Evolutionary conservation across 2,329 filamentous ascomycete species (phyloP).

Genomic region (Akanthomyces uredinophilus): DNA sequence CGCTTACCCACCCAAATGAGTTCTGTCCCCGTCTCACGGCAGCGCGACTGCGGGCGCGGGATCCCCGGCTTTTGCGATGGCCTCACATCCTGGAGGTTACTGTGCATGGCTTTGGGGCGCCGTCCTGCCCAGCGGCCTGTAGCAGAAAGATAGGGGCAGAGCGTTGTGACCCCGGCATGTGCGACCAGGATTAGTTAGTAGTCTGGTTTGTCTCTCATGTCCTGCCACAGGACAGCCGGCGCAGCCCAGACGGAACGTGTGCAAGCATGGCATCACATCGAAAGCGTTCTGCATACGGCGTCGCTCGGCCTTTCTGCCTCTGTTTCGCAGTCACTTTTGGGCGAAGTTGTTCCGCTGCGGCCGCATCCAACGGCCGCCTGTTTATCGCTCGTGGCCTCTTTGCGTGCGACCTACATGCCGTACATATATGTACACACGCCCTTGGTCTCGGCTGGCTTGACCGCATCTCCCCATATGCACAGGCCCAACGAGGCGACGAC

Average conservation of each 20-base stretch:
- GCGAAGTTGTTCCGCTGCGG: neutral
- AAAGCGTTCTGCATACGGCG: neutral
- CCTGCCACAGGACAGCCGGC: neutral
- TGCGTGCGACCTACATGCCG: conserved; percentile 1
- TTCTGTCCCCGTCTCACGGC: neutral
- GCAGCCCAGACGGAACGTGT: neutral
- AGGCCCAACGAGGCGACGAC: neutral
- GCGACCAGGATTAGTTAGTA: conserved; percentile 6
- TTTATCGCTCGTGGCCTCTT: neutral
- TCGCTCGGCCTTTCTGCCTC: neutral
- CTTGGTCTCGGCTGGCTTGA: conserved; percentile 8
- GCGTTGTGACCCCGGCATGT: conserved; percentile 1
- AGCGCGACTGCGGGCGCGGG: neutral
- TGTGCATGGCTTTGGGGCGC: neutral
- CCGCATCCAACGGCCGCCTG: conserved; percentile 1
- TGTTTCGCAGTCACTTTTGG: neutral
- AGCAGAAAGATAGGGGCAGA: neutral
- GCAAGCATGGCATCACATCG: neutral
- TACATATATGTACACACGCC: conserved; percentile 8
- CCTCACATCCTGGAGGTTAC: conserved; percentile 1
- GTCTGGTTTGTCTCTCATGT: conserved; percentile 1
- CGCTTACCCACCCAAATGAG: neutral
- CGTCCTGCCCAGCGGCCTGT: neutral
- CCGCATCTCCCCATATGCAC: conserved; percentile 9
- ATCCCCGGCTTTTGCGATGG: conserved; percentile 7